Base-by-base conservation (phyloP, 768 basidiomycete genomes). In the Suillus discolor region DNA sequence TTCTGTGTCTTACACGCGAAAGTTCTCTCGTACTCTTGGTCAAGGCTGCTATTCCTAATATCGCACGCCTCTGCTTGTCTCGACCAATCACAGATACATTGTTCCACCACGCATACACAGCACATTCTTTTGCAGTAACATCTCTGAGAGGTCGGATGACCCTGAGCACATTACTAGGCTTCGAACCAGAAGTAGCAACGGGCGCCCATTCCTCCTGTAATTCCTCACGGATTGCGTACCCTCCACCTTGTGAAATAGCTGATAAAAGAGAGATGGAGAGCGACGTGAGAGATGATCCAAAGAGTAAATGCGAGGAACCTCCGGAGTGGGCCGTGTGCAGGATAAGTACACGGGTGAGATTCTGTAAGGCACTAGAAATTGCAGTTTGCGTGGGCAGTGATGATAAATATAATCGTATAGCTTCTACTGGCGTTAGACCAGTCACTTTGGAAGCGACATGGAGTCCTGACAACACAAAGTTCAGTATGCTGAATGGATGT, bases 251-350 rank as follows among this genome's bases (percentile, higher is more conserved):
- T 0, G 90, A 83, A 53, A 94, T 87, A 13, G 84, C 86, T 4
- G 91, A 87, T 65, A 94, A 89, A 25, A 94, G 77, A 25, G 86
- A 85, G 39, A 94, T 83, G 0, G 93, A 92, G 0, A 94, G 79
- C 0, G 89, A 87, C 2, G 93, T 94, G n/a, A 93, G 78, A 2
- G 88, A 89, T 16, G 92, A 90, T 67, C 93, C 93, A 15, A 94
- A 82, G 16, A 94, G 80, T 18, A 94, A 80, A 73, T 94, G 92
- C 0, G 93, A 93, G n/a, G 87, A 87, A 5, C 75, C 73, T 5
- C 79, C 83, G 1, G 83, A 80, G 31, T 78, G 76, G 6, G 93
- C 88, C 0, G 89, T 88, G 69, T 91, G 82, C 20, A 93, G 78
- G 31, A 94, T 80, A 15, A 95, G 80, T n/a, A 93, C 77, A 23